Conservation (phyloP, 352 stramenopile species). For the Globisporangium canariense region DNA sequence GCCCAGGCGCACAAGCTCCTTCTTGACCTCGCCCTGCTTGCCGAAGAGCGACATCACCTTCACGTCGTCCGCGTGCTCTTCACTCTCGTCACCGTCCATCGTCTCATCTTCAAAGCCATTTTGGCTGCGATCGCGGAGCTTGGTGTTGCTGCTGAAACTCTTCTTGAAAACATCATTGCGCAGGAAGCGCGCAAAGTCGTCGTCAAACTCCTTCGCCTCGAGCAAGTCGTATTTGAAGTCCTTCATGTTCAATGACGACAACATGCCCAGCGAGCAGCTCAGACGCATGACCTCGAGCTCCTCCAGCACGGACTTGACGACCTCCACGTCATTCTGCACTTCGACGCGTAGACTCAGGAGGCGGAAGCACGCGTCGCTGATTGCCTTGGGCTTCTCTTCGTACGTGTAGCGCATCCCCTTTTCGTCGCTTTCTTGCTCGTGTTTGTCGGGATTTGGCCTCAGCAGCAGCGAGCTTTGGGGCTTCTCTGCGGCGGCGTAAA, state of each 20-base stretch:
- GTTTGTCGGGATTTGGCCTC: not conserved
- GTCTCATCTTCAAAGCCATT: not conserved
- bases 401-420: constrained; percentile 6
- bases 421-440: not conserved
- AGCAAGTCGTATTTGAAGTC: constrained; percentile 62
- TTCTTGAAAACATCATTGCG: constrained; percentile 43
- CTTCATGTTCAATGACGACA: constrained; percentile 38
- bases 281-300: constrained; percentile 71
- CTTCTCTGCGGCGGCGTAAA: constrained; percentile 2
- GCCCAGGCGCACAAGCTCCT: constrained; percentile 28
- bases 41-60: constrained; percentile 54
- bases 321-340: constrained; percentile 62
- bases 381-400: constrained; percentile 1
- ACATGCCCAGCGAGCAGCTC: constrained; percentile 46
- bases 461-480: not conserved
- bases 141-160: not conserved
- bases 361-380: constrained; percentile 44
- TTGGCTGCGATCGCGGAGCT: not conserved
- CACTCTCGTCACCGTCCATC: not conserved
- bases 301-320: constrained; percentile 64
- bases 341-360: constrained; percentile 49
- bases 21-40: constrained; percentile 49
- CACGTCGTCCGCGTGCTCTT: constrained; percentile 10
- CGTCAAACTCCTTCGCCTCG: constrained; percentile 51
- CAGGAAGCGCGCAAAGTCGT: constrained; percentile 59